These are phyloP conservation scores for Epichloe uncinata DNA, from an alignment of 2,329 filamentous ascomycete genomes.

Conservation along the genomic window DNA sequence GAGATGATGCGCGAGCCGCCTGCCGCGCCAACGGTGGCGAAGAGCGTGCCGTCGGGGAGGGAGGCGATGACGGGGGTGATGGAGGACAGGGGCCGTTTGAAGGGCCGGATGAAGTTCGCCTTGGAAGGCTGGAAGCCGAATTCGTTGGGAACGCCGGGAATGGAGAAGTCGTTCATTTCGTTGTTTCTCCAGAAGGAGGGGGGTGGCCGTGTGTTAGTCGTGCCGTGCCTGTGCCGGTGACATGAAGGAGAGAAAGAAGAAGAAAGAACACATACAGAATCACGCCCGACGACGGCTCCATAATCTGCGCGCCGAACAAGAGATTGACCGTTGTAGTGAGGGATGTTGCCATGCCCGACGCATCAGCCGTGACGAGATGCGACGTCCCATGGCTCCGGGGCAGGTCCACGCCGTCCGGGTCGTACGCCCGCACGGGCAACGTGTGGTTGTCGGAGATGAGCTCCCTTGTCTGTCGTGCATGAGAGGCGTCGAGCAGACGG, in stretches of 20 bases:
- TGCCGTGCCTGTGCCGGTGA: background rate
- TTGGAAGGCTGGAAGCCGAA: conserved; percentile 75
- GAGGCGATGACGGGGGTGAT: conserved; percentile 69
- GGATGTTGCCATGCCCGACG: conserved; percentile 60
- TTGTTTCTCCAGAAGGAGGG: conserved; percentile 31
- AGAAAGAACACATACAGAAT: conserved; percentile 39
- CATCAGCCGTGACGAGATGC: conserved; percentile 60
- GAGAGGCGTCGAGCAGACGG: conserved; percentile 49
- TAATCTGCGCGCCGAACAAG: conserved; percentile 65
- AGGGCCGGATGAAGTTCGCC: conserved; percentile 67
- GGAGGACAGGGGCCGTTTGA: conserved; percentile 73
- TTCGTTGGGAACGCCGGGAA: conserved; percentile 61
- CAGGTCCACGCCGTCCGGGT: conserved; percentile 52
- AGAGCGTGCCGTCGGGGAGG: conserved; percentile 47
- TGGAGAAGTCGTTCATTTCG: conserved; percentile 72
- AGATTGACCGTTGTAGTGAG: conserved; percentile 83
- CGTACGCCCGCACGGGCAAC: conserved; percentile 59
- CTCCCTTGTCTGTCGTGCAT: conserved; percentile 43
- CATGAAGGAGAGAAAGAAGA: background rate
- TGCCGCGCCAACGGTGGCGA: conserved; percentile 59
- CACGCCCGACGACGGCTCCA: conserved; percentile 71
- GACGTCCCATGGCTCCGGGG: conserved; percentile 62
- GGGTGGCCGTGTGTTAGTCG: background rate
- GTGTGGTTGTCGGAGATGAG: conserved; percentile 63
- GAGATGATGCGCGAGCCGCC: conserved; percentile 79